Evolutionary conservation across 371 early-diverging fungal genomes (phyloP).

Genomic region (Mucor racemosus): DNA sequence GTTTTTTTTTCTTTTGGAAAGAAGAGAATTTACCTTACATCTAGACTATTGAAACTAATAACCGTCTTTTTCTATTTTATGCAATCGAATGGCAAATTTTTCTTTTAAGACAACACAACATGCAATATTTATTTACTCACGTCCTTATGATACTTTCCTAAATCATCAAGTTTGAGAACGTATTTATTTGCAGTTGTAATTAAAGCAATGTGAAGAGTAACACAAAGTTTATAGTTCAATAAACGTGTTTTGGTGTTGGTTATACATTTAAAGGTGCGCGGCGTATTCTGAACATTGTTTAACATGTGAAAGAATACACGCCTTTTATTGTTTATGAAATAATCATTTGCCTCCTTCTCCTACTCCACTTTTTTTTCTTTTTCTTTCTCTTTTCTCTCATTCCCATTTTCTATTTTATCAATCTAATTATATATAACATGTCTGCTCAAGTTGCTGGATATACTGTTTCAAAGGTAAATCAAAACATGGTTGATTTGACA

Average conservation of each 20-base stretch:
- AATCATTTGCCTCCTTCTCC: neutral
- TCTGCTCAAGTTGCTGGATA: conserved; percentile 34
- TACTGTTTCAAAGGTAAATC: conserved; percentile 26
- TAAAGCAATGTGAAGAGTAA: neutral
- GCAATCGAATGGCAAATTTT: too few relatives aligned
- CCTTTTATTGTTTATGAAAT: neutral
- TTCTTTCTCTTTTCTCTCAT: neutral
- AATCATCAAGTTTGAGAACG: conserved; percentile 4
- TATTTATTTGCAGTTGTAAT: neutral
- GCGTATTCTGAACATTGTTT: neutral
- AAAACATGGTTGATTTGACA: neutral
- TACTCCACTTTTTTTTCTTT: neutral
- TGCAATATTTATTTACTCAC: neutral
- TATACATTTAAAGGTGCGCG: neutral
- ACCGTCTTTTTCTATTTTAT: too few relatives aligned
- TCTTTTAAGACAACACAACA: neutral
- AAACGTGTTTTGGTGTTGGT: neutral
- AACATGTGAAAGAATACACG: conserved; percentile 14
- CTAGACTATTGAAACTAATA: too few relatives aligned
- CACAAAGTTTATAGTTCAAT: neutral
- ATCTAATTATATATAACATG: neutral
- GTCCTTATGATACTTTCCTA: conserved; percentile 5
- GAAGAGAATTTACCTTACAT: neutral
- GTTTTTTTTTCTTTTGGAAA: neutral
- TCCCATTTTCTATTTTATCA: neutral